Evolutionary conservation across 441 rosid genomes (phyloP), one percentile per base, ranked within the genome.

Genomic region (Bruguiera hainesii): DNA sequence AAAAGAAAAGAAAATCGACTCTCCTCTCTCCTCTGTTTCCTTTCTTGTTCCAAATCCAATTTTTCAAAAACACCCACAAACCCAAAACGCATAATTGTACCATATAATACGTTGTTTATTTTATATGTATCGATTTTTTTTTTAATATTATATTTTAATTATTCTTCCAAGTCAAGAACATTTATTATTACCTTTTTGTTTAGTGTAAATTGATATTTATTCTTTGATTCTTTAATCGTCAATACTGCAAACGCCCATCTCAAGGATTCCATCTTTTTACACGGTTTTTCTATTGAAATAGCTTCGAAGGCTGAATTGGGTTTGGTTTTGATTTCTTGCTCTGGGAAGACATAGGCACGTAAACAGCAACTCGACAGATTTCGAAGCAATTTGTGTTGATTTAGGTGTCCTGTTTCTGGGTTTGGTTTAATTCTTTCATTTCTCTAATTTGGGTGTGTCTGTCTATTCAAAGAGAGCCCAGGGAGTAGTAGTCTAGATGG

Each of bases 251-350:
- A n/a, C n/a, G n/a, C 30, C 63, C 63, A 18, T 58, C 21, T 25
- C 13, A 49, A 39, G 16, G 18, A 7, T 20, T 30, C 20, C 55
- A 50, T 15, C 35, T 21, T 39, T 23, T 30, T n/a, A 26, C 30
- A 18, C 13, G 33, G 20, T 37, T 28, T 69, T 33, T 53, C 53
- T n/a, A 31, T 68, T 37, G 48, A n/a, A 29, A 37, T 28, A 74
- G 39, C 59, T 60, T 52, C 58, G 31, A 67, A 69, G 33, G 28
- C 42, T 72, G 15, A 67, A 66, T 53, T 61, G 37, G 68, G 59
- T 71, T 65, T 73, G 67, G 61, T 42, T 74, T 76, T 59, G 21
- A 50, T 76, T 74, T 37, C 65, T 67, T 73, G 6, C 20, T 63
- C 21, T 31, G 33, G 7, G 33, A 5, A 31, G 6, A 6, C 33